Conservation (phyloP, 352 stramenopile species). For the Globisporangium iwayamae region DNA sequence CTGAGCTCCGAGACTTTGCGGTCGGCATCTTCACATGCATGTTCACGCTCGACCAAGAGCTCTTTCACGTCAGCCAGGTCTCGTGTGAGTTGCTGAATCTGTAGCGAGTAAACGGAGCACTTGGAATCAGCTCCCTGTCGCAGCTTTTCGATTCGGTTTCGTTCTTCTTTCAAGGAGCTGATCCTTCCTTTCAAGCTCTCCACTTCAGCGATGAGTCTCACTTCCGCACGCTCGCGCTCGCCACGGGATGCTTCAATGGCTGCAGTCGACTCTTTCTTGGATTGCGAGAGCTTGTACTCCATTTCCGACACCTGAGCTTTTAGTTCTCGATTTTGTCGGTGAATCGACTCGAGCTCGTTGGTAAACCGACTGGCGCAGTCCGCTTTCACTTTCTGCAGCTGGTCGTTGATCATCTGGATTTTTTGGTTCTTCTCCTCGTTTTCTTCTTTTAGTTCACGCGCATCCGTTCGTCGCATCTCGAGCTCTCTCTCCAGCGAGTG, state of each 20-base stretch:
- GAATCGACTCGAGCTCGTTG: constrained; percentile 46
- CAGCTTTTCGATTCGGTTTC: constrained; percentile 38
- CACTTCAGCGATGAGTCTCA: constrained; percentile 51
- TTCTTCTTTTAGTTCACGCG: constrained; percentile 56
- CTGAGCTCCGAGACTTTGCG: constrained; percentile 66
- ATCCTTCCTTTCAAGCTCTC: constrained; percentile 54
- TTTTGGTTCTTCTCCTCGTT: constrained; percentile 64
- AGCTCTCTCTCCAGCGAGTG: constrained; percentile 48
- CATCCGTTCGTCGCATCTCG: constrained; percentile 50
- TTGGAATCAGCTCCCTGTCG: constrained; percentile 50
- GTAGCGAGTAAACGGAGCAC: constrained; percentile 34
- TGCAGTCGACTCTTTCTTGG: constrained; percentile 36
- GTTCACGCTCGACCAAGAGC: constrained; percentile 52
- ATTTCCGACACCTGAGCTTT: constrained; percentile 45
- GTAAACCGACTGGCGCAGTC: constrained; percentile 51
- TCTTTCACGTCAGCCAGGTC: constrained; percentile 60
- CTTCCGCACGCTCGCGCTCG: constrained; percentile 52
- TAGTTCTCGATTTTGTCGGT: constrained; percentile 60
- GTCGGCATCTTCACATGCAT: constrained; percentile 63
- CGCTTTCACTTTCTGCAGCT: constrained; percentile 73
- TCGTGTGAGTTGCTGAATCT: constrained; percentile 52
- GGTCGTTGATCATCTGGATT: constrained; percentile 60
- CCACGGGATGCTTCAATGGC: constrained; percentile 31
- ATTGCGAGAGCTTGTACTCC: constrained; percentile 45
- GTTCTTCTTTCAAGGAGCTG: constrained; percentile 60